Base-by-base conservation (phyloP, 805 yeast species). In the Metschnikowia peoriensis region DNA sequence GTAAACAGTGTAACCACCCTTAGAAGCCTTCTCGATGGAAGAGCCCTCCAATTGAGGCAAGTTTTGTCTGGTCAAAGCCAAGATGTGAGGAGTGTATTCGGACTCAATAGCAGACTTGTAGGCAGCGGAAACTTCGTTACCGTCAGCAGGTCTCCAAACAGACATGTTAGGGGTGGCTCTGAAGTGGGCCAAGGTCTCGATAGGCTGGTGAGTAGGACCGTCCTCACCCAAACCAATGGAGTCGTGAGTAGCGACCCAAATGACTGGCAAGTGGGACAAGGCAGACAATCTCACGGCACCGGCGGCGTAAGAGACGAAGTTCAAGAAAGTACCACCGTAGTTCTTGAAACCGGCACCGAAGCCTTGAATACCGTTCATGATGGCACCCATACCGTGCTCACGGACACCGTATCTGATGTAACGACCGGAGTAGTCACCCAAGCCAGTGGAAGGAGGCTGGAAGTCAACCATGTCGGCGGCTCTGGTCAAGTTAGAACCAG, bases 381-480 rank as follows among this genome's bases (percentile, higher is more conserved):
- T 88, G 60, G 97, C 97, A 78, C 97, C 97, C 97, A 93, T 91
- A 73, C 89, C 97, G 77, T 94, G 98, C 81, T 93, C 99, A 78
- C 99, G 88, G 61, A 93, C 97, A 85, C 99, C 99, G 73, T 86
- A 93, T 79, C 97, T 87, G 75, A 93, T 80, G 80, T 93, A 93
- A 71, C 97, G 86, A 70, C 99, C 99, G 53, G 84, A 59, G 80
- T 86, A 92, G 67, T 84, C 84, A 74, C 98, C 98, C 61, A 89
- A 77, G 45, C 84, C 84, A 54, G 90, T 75, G 51, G 83, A 67
- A 51, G 90, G 89, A 51, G 94, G 89, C 82, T 94, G 97, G 92
- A 92, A 93, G 75, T 92, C 97, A 61, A 82, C 82, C 56, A 96
- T 89, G 58, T 77, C 85, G 65, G 81, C 71, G 80, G 93, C 83